Conservation (phyloP, 805 yeast genomes). For the Ogataea nakhonphanomensis region DNA sequence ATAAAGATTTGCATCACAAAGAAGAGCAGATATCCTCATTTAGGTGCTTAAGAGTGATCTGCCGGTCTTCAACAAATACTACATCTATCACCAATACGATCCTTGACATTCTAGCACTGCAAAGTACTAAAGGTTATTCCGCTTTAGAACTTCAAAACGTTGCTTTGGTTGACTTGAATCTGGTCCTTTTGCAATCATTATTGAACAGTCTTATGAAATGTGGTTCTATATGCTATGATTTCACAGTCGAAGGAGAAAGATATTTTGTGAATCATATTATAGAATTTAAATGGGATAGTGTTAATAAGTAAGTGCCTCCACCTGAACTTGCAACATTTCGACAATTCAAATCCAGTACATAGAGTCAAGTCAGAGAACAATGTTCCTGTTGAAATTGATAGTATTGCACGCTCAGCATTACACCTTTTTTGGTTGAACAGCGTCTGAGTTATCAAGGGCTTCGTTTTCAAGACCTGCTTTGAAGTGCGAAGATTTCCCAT, state of each 20-base stretch:
- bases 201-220: background rate
- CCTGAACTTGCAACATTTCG: background rate
- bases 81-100: slow-evolving; percentile 25
- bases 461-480: background rate
- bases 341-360: no score
- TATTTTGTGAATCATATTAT: slow-evolving; percentile 1
- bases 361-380: no score
- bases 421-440: no score
- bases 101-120: slow-evolving; percentile 12
- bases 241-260: slow-evolving; percentile 2
- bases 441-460: no score
- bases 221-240: slow-evolving; percentile 3
- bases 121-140: slow-evolving; percentile 24
- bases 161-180: background rate
- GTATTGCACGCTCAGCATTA: no score
- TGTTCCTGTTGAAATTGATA: no score
- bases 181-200: slow-evolving; percentile 3
- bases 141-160: slow-evolving; percentile 27
- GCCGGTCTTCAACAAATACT: slow-evolving; percentile 23
- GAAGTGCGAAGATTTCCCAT: no score
- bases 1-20: slow-evolving; percentile 11
- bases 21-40: slow-evolving; percentile 19
- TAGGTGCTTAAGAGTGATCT: slow-evolving; percentile 17
- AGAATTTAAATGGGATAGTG: background rate
- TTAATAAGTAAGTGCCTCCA: background rate